Conservation (phyloP, 2,329 filamentous ascomycete species). For the Colletotrichum phormii region DNA sequence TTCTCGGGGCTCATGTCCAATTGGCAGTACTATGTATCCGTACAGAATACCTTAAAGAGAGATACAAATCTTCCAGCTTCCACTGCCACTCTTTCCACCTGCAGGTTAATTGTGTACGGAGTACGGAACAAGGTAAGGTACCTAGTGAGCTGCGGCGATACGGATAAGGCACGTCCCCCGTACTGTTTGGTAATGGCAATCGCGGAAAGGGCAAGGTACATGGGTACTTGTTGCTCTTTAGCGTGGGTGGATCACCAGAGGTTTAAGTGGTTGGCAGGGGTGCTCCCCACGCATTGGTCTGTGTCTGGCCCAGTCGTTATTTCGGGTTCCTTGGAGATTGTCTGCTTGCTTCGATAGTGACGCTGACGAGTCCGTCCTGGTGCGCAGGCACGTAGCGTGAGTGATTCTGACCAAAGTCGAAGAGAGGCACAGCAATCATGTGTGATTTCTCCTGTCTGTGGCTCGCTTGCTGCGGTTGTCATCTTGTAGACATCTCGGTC, state of each 20-base stretch:
- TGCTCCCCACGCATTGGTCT: conserved; percentile 29
- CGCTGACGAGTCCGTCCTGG: not conserved
- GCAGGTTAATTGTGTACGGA: too few relatives aligned
- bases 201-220: not conserved
- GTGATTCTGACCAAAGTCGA: too few relatives aligned
- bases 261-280: conserved; percentile 33
- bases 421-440: too few relatives aligned
- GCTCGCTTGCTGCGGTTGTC: too few relatives aligned
- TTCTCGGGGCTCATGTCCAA: not conserved
- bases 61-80: not conserved
- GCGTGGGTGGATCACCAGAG: conserved; percentile 20
- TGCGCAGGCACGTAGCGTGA: not conserved
- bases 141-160: not conserved
- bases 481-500: too few relatives aligned
- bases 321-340: conserved; percentile 25
- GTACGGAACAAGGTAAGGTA: too few relatives aligned
- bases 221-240: conserved; percentile 4
- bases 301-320: conserved; percentile 28
- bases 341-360: not conserved
- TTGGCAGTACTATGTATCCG: not conserved
- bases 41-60: not conserved
- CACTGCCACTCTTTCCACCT: not conserved
- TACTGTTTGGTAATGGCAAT: not conserved
- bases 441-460: too few relatives aligned
- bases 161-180: not conserved